Evolutionary conservation across 257 asterid genomes (phyloP), one percentile per base, ranked within the genome.

Genomic region (Scutellaria minor): DNA sequence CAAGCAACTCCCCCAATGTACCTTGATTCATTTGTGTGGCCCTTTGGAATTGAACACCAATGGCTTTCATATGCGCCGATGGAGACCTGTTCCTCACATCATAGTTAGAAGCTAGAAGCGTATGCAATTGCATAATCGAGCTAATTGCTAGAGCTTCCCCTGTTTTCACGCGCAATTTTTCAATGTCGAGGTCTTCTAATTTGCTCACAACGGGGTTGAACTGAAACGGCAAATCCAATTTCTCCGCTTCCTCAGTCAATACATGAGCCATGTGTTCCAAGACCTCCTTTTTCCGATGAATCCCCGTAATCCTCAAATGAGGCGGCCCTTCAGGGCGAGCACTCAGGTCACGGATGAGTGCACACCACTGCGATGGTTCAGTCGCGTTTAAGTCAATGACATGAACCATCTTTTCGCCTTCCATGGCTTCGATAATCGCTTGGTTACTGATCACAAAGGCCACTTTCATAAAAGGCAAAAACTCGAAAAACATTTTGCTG

Each of bases 261-360:
- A 93, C 75, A 54, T 81, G 96, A n/a, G 95, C 96, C 88, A 88
- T 91, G 55, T 88, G 96, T 50, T 89, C 96, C 65, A 91, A 75
- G 9, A 84, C 86, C 84, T 89, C 96, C 74, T 80, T 89, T 61
- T 83, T 85, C 5, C 79, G 89, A 80, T 91, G 91, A 54, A 93
- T 81, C 18, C 93, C 97, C 0, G 98, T 93, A 1, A 93, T 91
- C 77, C 92, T 86, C 85, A 93, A 74, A 83, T 93, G 96, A 3
- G 98, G 98, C 22, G 98, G 97, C 4, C 98, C 98, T 77, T 93
- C 98, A 2, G 98, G 98, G 5, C 98, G 89, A 1, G 97, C 97
- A 11, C 97, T 86, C 78, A 93, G 63, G 83, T 89, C 97, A 7
- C 92, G 92, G n/a, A 93, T 92, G 53, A 93, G 83, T 0, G 96